These are phyloP conservation scores for Tolypocladium endophyticum DNA, from an alignment of 2,329 filamentous ascomycete genomes.

Conservation along the genomic window DNA sequence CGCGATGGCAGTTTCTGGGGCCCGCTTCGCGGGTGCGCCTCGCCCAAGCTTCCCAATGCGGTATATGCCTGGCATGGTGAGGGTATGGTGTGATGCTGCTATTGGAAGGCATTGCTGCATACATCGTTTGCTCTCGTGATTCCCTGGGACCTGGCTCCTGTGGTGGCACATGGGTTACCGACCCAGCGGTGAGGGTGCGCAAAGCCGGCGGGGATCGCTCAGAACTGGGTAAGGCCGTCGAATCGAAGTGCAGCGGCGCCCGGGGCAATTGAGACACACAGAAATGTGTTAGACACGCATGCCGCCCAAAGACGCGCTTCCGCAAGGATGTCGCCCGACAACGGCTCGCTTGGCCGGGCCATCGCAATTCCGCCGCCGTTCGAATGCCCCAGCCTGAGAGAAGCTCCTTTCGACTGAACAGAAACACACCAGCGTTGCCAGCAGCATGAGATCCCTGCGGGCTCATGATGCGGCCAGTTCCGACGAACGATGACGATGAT, in stretches of 20 bases:
- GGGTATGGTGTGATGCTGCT: not conserved
- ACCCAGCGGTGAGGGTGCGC: not conserved
- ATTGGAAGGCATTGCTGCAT: not conserved
- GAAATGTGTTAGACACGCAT: slow-evolving; percentile 2
- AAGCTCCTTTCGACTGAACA: not conserved
- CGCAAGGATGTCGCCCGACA: not conserved
- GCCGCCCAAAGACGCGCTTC: slow-evolving; percentile 1
- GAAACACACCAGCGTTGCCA: not conserved
- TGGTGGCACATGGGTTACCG: not conserved
- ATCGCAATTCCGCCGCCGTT: not conserved
- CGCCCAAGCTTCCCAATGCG: not conserved
- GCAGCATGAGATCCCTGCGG: not conserved
- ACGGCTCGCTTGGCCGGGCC: not conserved
- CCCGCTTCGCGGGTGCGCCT: not conserved
- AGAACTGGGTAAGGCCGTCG: not conserved
- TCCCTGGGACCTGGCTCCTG: not conserved
- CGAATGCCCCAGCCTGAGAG: not conserved
- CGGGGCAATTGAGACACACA: not conserved
- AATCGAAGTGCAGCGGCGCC: not conserved
- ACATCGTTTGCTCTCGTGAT: not conserved
- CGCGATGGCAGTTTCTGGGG: not conserved
- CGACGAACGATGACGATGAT: not conserved
- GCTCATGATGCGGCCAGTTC: not conserved
- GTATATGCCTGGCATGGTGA: not conserved
- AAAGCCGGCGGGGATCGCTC: not conserved